phyloP scores from a whole-genome alignment of 257 asterid genomes.

The Solanum etuberosum region DNA sequence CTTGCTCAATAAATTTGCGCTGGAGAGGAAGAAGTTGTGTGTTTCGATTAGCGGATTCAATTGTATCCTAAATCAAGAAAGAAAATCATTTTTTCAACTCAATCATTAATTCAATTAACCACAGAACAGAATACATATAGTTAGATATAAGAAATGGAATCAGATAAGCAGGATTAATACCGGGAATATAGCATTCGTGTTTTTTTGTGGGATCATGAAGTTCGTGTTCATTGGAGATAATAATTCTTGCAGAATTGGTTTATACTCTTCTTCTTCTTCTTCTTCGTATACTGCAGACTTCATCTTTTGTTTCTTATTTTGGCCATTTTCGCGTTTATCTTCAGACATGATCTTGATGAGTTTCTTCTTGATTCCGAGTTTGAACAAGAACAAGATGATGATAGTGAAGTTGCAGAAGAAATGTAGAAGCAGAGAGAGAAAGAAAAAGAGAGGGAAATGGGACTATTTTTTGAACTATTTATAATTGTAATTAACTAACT shows the following conservation, averaged over 20 bases:
- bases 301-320: background rate
- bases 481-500: background rate
- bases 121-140: background rate
- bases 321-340: background rate
- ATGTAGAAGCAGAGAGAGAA: background rate
- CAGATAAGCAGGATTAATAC: background rate
- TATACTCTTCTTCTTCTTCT: background rate
- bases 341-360: background rate
- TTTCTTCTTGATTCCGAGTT: background rate
- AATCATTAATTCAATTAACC: background rate
- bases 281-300: background rate
- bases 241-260: background rate
- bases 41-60: background rate
- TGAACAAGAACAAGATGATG: background rate
- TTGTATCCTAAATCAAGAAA: background rate
- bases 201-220: background rate
- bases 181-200: background rate
- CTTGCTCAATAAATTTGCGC: background rate
- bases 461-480: background rate
- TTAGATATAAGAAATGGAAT: background rate
- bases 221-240: background rate
- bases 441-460: background rate
- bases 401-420: background rate
- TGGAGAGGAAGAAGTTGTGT: background rate
- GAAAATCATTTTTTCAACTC: background rate